Percentiles rank a stretch among this genome's conserved stretches.
Conservation (phyloP, 2,329 filamentous ascomycete species). For the Aspergillus brasiliensis region DNA sequence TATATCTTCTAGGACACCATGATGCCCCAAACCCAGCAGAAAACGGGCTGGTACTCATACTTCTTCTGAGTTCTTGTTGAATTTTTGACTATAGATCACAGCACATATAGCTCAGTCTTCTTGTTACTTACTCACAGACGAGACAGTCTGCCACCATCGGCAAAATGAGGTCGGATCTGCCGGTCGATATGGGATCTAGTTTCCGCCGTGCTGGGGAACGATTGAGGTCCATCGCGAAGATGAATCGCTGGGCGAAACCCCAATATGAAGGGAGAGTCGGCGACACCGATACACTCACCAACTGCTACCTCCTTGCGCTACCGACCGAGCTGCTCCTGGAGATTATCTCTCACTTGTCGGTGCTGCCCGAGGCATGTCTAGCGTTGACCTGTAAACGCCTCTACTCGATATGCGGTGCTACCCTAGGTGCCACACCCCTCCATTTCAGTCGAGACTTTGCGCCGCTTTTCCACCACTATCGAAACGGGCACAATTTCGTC, state of each 20-base stretch:
- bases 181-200: slow-evolving; percentile 30
- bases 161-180: slow-evolving; percentile 19
- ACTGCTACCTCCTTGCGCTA: slow-evolving; percentile 39
- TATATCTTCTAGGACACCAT: slow-evolving; percentile 29
- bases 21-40: slow-evolving; percentile 20
- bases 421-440: slow-evolving; percentile 35
- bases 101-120: slow-evolving; percentile 12
- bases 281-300: slow-evolving; percentile 19
- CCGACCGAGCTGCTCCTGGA: slow-evolving; percentile 42
- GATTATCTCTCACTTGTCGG: slow-evolving; percentile 38
- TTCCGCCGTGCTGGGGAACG: slow-evolving; percentile 33
- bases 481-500: slow-evolving; percentile 38
- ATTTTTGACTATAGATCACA: slow-evolving; percentile 8
- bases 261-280: slow-evolving; percentile 16
- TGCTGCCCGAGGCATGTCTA: slow-evolving; percentile 39
- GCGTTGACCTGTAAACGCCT: slow-evolving; percentile 44
- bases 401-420: slow-evolving; percentile 34
- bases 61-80: slow-evolving; percentile 18
- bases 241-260: slow-evolving; percentile 29
- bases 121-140: slow-evolving; percentile 7
- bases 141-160: slow-evolving; percentile 12
- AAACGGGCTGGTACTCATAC: slow-evolving; percentile 15
- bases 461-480: slow-evolving; percentile 43
- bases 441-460: slow-evolving; percentile 43
- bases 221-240: slow-evolving; percentile 32